These are phyloP conservation scores for Pisolithus marmoratus DNA, from an alignment of 768 basidiomycete genomes.

Conservation along the genomic window DNA sequence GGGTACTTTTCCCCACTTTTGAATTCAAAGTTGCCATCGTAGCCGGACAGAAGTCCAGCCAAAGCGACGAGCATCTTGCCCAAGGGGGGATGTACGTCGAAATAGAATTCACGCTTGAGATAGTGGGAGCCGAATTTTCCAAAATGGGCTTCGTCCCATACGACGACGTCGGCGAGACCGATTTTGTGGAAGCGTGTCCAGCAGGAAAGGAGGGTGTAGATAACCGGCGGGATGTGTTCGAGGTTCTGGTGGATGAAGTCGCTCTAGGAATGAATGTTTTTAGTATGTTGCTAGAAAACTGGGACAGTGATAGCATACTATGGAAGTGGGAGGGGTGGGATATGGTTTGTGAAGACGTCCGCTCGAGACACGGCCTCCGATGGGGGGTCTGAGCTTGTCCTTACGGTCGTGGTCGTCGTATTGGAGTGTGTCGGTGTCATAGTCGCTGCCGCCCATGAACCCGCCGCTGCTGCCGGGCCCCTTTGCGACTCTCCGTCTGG, in stretches of 20 bases:
- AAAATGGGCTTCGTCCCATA: conserved; percentile 99
- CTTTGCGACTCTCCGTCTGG: conserved; percentile 40
- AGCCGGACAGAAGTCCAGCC: conserved; percentile 85
- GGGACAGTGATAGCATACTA: conserved; percentile 35
- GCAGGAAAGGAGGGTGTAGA: conserved; percentile 92
- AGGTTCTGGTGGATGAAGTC: conserved; percentile 78
- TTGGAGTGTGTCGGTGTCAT: conserved; percentile 26
- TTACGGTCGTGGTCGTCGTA: conserved; percentile 58
- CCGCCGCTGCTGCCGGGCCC: conserved; percentile 29
- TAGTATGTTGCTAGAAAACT: not conserved
- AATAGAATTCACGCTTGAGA: conserved; percentile 98
- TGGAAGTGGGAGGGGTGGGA: conserved; percentile 60
- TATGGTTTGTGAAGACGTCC: conserved; percentile 57
- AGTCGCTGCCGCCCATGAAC: conserved; percentile 21
- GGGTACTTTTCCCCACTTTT: conserved; percentile 88
- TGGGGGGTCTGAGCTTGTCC: conserved; percentile 45
- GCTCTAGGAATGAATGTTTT: conserved; percentile 33
- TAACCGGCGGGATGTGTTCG: conserved; percentile 68
- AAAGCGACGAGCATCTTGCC: conserved; percentile 99
- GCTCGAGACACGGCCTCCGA: conserved; percentile 39
- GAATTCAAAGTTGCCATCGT: conserved; percentile 90
- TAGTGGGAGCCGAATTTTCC: conserved; percentile 99
- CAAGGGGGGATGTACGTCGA: conserved; percentile 97
- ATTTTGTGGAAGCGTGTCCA: conserved; percentile 95
- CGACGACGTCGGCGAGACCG: conserved; percentile 76